A percentile compares a stretch with the other conserved stretches of the same genome.
These are phyloP conservation scores for Eutypella sp. DNA, from an alignment of 2,329 filamentous ascomycete genomes.

Conservation along the genomic window DNA sequence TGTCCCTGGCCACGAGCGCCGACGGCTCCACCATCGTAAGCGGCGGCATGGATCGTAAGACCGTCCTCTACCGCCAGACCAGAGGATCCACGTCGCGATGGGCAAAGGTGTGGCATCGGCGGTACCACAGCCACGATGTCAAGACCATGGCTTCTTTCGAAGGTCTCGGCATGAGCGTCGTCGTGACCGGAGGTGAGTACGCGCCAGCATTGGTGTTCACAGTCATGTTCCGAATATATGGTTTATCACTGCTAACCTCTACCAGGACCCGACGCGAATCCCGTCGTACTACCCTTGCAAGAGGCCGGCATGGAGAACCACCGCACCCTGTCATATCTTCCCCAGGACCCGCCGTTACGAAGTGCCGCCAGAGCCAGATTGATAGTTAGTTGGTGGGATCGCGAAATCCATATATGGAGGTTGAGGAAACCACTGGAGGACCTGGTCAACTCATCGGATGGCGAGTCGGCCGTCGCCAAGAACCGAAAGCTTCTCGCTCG, in stretches of 20 bases:
- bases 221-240: not conserved
- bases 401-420: constrained; percentile 79
- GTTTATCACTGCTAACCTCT: constrained; percentile 24
- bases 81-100: constrained; percentile 61
- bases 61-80: constrained; percentile 72
- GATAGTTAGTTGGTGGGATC: constrained; percentile 88
- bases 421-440: constrained; percentile 42
- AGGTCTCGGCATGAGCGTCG: constrained; percentile 72
- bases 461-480: constrained; percentile 39
- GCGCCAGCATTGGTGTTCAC: too few relatives aligned
- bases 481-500: constrained; percentile 64
- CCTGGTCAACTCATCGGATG: constrained; percentile 37
- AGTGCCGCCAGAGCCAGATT: constrained; percentile 71
- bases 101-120: constrained; percentile 78
- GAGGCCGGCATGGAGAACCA: constrained; percentile 76
- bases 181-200: constrained; percentile 79
- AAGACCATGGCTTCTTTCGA: constrained; percentile 93
- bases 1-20: constrained; percentile 77
- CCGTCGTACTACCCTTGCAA: constrained; percentile 74
- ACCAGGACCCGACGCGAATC: constrained; percentile 76
- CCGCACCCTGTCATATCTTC: constrained; percentile 75
- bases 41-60: constrained; percentile 85
- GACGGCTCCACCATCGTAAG: constrained; percentile 82
- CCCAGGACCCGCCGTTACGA: constrained; percentile 68
- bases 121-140: constrained; percentile 90